phyloP scores from a whole-genome alignment of 345 rosid species.

The Iberis pinnata region DNA sequence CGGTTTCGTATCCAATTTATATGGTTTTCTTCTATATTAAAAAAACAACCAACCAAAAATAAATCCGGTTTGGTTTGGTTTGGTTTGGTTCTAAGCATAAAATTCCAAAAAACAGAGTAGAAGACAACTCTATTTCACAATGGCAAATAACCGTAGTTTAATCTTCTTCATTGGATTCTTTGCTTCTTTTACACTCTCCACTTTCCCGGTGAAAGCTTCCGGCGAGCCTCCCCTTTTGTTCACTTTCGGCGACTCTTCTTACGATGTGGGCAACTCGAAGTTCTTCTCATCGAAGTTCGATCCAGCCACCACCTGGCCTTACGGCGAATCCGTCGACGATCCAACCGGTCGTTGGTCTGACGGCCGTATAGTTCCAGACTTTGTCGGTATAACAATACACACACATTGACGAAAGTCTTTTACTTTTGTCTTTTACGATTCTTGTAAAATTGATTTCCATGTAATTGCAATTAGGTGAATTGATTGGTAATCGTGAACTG shows the following conservation, averaged over 20 bases:
- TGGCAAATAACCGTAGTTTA: conserved; percentile 10
- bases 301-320: conserved; percentile 34
- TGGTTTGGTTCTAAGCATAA: neutral
- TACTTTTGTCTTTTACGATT: neutral
- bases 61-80: too few species aligned
- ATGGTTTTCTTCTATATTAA: too few species aligned
- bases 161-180: conserved; percentile 13
- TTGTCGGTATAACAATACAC: conserved; percentile 14
- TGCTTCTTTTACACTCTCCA: conserved; percentile 1
- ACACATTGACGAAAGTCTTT: conserved; percentile 5
- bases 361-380: conserved; percentile 28
- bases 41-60: too few species aligned
- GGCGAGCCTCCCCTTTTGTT: conserved; percentile 26
- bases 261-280: conserved; percentile 34
- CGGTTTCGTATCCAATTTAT: too few species aligned
- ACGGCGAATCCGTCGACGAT: conserved; percentile 26
- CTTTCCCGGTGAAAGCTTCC: conserved; percentile 16
- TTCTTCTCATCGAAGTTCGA: conserved; percentile 18
- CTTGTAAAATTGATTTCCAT: conserved; percentile 1
- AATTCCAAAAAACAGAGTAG: neutral
- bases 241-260: conserved; percentile 34
- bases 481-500: conserved; percentile 15
- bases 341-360: conserved; percentile 34
- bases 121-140: neutral
- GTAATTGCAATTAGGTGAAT: conserved; percentile 13